Evolutionary conservation across 305 asterid species (phyloP), one percentile per base, ranked within the genome.

Genomic region (Fraxinus sp.): DNA sequence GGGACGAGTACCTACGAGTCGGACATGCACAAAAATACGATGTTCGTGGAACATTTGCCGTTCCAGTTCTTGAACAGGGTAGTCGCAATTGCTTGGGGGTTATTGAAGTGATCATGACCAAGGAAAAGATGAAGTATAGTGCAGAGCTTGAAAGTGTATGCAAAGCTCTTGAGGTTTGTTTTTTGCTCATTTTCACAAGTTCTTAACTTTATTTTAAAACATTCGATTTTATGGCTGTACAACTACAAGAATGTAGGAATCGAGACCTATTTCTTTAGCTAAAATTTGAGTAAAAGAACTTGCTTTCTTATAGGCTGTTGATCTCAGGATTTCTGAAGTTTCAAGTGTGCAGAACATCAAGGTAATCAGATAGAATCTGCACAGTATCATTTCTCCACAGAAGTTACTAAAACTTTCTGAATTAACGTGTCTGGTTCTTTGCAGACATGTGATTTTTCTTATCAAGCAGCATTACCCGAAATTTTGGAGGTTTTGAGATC

Each of bases 91-190:
- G 98, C 85, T 87, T 95, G 90, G 98, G 98, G 75, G 98, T 95
- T 26, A 90, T 95, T 41, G 98, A 95, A 86, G 96, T 94, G 85
- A 90, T 95, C 77, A 82, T 91, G 89, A 93, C 98, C 83, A 88
- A 88, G 39, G 97, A 84, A 87, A 95, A 92, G 97, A 87, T 89
- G 85, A 92, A 93, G 59, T 95, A 95, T 49, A 87, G 92, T 2
- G 88, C 89, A 0, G 99, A 95, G 85, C 91, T 95, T 46, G 97
- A 94, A 76, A 90, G 90, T 55, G 97, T 95, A 85, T 94, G 97
- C 91, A 86, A 89, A 86, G 98, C 99, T 85, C 99, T 96, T 43
- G 87, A 96, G 99, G 99, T 96, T 76, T 81, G 90, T 20, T 57
- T 81, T 20, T 30, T 3, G 49, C 30, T 10, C 82, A 28, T 30